Base-by-base conservation (phyloP, 208 protist species). In the Leishmania aethiopica region DNA sequence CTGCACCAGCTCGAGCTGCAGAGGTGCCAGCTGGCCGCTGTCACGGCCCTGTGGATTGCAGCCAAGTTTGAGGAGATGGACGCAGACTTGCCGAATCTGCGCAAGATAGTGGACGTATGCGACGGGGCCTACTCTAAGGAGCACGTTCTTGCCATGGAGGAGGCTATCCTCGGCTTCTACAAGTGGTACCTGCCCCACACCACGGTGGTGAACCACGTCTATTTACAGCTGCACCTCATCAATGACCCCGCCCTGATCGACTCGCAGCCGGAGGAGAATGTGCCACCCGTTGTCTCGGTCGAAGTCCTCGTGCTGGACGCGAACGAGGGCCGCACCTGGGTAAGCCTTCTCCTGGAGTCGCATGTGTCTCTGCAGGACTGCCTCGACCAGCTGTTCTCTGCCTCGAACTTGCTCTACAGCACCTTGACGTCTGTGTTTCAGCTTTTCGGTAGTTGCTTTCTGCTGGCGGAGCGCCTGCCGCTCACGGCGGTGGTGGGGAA, bases 1-100 rank as follows among this genome's bases (percentile, higher is more conserved):
- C 82, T 95, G 45, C 87, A 88, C 35, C 87, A 77, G 53, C 60
- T 97, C n/a, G 86, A 86, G 60, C 73, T 96, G 55, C 86, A 94
- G 57, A 83, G 88, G 71, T 97, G 94, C 78, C 94, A 97, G 85
- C 79, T 97, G n/a, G 88, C 88, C 19, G 94, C 94, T 37, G 85
- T 95, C 28, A 93, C 94, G 17, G 88, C 84, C 19, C 81, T 97
- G 19, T 97, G 94, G 94, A 89, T 96, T 53, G 91, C 94, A 6
- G 89, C 94, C 42, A 97, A 97, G 83, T 97, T 96, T 80, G 94
- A 97, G 78, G 92, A 97, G 74, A 91, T 95, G 86, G 91, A 96
- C 66, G 77, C 82, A 19, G 88, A 91, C 78, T 76, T 97, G 42
- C 94, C 92, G 2, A 88, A 71, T 37, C 79, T 96, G 69, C 84